Conservation (phyloP, 192 early-diverging fungal species). For the Backusella morwellensis region DNA sequence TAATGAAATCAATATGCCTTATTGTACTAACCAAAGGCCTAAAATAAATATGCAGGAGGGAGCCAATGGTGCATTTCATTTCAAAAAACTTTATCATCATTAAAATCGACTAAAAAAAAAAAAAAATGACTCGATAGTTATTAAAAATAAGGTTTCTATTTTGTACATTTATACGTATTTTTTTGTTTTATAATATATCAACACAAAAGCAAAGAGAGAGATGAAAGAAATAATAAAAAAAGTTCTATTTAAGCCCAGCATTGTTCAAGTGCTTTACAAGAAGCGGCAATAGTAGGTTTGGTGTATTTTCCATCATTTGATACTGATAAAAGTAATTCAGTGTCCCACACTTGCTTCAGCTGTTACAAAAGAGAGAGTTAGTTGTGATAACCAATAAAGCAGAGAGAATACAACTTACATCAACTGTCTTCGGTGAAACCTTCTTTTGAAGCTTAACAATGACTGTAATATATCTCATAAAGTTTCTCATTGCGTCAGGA, state of each 20-base stretch:
- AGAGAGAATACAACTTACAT: neutral
- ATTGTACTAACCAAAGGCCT: no score
- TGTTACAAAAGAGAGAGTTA: neutral
- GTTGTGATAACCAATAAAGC: neutral
- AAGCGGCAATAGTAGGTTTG: constrained; percentile 1
- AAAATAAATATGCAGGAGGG: no score
- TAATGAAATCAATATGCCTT: no score
- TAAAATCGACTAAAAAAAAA: neutral
- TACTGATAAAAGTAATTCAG: constrained; percentile 7
- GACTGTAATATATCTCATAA: constrained; percentile 2
- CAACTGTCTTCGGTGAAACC: constrained; percentile 1
- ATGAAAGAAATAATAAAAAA: neutral
- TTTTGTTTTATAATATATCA: constrained; percentile 2
- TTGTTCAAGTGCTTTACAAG: constrained; percentile 10
- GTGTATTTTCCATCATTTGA: neutral
- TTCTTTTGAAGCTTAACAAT: constrained; percentile 11
- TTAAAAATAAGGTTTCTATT: neutral
- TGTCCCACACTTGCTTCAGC: constrained; percentile 12
- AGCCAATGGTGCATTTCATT: neutral
- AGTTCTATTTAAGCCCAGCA: neutral
- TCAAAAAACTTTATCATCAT: neutral
- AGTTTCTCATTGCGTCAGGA: constrained; percentile 1
- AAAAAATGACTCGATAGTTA: neutral
- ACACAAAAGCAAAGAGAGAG: neutral
- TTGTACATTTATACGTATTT: neutral